Conservation (phyloP, 768 basidiomycete species). For the Boletus barrowsii region DNA sequence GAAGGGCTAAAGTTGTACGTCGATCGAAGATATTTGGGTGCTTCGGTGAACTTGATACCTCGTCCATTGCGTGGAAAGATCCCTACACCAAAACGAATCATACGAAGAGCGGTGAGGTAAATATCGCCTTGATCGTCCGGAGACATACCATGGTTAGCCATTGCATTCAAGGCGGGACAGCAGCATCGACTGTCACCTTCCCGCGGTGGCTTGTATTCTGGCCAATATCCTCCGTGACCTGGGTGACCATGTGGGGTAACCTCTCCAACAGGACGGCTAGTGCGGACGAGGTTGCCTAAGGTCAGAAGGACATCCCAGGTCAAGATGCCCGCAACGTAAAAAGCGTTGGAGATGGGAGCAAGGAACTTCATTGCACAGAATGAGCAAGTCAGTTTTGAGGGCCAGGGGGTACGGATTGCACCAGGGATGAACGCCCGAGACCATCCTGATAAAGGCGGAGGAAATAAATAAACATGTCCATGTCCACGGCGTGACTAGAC, state of each 20-base stretch:
- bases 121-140: slow-evolving; percentile 31
- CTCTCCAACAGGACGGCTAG: slow-evolving; percentile 41
- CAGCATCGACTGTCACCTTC: slow-evolving; percentile 65
- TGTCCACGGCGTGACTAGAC: neutral
- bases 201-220: slow-evolving; percentile 55
- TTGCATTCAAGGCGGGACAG: slow-evolving; percentile 71
- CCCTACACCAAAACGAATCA: slow-evolving; percentile 14
- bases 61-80: slow-evolving; percentile 60
- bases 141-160: slow-evolving; percentile 75
- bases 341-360: neutral
- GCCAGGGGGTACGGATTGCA: neutral
- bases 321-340: neutral
- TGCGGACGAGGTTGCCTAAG: slow-evolving; percentile 11
- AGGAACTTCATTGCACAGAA: slow-evolving; percentile 8
- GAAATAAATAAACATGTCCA: neutral
- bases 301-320: slow-evolving; percentile 15
- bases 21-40: slow-evolving; percentile 37
- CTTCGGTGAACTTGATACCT: slow-evolving; percentile 56
- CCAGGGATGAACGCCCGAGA: neutral
- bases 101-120: neutral
- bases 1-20: slow-evolving; percentile 70
- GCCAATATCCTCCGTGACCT: slow-evolving; percentile 63
- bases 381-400: neutral
- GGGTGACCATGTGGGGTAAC: slow-evolving; percentile 52
- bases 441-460: slow-evolving; percentile 5